phyloP scores from a whole-genome alignment of 331 rosid genomes.

The Erythrophleum ivorense region DNA sequence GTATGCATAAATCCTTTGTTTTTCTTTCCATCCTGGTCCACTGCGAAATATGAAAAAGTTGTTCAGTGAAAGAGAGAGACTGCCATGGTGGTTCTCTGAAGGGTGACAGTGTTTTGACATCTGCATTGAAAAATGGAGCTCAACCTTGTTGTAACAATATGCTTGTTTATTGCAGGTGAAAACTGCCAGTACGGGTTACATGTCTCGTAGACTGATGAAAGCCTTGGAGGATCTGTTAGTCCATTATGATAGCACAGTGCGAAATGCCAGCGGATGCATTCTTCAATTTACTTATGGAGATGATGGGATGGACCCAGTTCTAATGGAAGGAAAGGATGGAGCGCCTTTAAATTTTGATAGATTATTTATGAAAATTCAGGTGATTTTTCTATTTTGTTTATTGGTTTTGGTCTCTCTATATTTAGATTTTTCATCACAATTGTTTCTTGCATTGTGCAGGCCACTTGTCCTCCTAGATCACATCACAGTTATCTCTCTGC shows the following conservation, averaged over 20 bases:
- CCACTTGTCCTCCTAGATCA: too few species aligned
- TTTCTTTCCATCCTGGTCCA: too few species aligned
- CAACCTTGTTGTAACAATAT: too few species aligned
- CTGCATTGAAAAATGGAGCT: constrained; percentile 22
- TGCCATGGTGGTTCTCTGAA: too few species aligned
- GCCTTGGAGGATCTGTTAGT: constrained; percentile 77
- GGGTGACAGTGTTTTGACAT: too few species aligned
- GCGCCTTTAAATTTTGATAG: constrained; percentile 80
- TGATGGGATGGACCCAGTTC: constrained; percentile 92
- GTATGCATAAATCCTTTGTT: too few species aligned
- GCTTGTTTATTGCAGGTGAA: constrained; percentile 78
- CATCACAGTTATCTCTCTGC: too few species aligned
- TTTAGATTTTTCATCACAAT: too few species aligned
- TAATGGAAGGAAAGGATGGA: constrained; percentile 87
- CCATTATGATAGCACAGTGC: constrained; percentile 79
- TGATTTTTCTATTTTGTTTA: constrained; percentile 29
- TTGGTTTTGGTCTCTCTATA: constrained; percentile 17
- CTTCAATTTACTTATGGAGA: constrained; percentile 89
- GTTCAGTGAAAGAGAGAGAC: too few species aligned
- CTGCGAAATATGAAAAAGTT: too few species aligned
- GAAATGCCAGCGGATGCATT: constrained; percentile 73
- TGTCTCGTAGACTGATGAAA: constrained; percentile 90
- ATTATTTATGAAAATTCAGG: constrained; percentile 75
- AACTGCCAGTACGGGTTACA: constrained; percentile 94
- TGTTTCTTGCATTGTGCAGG: too few species aligned